Evolutionary conservation across 1,284 basidiomycete species (phyloP), one percentile per base, ranked within the genome.

Genomic region (Pseudomicrostroma phylloplanum): DNA sequence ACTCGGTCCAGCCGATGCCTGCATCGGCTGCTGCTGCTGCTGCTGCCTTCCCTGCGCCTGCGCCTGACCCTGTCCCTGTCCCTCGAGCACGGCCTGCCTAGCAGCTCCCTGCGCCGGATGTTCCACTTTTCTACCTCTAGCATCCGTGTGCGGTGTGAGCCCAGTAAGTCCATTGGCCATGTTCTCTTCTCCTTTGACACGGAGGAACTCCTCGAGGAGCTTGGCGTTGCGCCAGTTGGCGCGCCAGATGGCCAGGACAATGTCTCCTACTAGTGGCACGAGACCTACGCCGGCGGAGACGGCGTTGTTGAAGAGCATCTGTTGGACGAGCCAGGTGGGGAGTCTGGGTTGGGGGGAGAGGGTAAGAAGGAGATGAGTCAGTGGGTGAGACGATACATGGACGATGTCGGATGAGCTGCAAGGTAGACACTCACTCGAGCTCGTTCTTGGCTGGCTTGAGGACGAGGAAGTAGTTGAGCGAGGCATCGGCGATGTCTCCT

Each of bases 191-290:
- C 72, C 72, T 49, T 63, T 61, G 42, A 69, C 57, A n/a, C 70
- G 59, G 6, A 74, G 21, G 59, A 70, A 56, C 39, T 76, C 69
- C 55, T 77, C 76, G 8, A 77, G 60, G 56, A 80, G 60, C 46
- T 70, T 76, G 1, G 90, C 91, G 74, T 96, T 96, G 67, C 92
- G 84, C 51, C 86, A 89, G 80, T 96, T 96, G n/a, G 91, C 86
- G 78, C 91, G 92, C 84, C 83, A 94, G 81, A 81, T 56, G 82
- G 91, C 75, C 40, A 91, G 79, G 3, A 87, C 77, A 56, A 96
- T 77, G 78, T 93, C 91, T 1, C 92, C 92, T 0, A 86, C 83
- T 46, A 91, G 51, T 0, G 92, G 92, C 3, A 96, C 80, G 58
- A 92, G 70, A 36, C 91, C 90, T 6, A 90, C 82, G 0, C 82